These are phyloP conservation scores for Leccinum barrowsii DNA, from an alignment of 768 basidiomycete genomes.

Conservation along the genomic window DNA sequence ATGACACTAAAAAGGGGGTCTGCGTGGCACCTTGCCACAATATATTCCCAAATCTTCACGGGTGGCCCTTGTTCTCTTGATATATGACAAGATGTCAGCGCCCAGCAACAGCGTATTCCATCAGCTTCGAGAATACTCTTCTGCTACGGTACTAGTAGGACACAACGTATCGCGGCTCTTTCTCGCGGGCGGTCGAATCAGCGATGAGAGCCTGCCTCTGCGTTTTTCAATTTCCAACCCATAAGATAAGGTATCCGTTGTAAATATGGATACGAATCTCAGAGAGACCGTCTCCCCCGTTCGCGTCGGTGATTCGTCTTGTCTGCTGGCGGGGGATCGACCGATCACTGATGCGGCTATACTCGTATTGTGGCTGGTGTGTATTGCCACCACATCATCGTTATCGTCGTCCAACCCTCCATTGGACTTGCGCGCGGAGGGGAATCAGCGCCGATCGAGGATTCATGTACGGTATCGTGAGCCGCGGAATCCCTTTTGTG, in stretches of 20 bases:
- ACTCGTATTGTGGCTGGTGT: background rate
- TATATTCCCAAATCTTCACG: background rate
- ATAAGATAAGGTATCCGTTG: background rate
- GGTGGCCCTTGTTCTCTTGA: background rate
- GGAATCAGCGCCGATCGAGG: background rate
- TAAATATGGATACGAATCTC: background rate
- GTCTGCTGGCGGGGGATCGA: background rate
- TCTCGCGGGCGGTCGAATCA: background rate
- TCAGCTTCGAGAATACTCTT: background rate
- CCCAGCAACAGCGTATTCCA: background rate
- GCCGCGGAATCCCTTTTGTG: background rate
- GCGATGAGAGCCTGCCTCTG: background rate
- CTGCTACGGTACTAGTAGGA: background rate
- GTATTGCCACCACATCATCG: background rate
- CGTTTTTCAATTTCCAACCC: background rate
- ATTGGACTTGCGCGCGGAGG: background rate
- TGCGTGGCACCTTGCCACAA: background rate
- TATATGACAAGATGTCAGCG: background rate
- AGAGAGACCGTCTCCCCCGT: background rate
- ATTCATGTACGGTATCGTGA: background rate
- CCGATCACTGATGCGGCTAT: background rate
- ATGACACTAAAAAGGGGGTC: background rate
- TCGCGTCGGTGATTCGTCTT: background rate
- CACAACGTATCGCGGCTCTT: background rate
- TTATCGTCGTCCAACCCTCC: background rate